Evolutionary conservation across 2,329 filamentous ascomycete species (phyloP).

Genomic region (Hypoxylon sp.): DNA sequence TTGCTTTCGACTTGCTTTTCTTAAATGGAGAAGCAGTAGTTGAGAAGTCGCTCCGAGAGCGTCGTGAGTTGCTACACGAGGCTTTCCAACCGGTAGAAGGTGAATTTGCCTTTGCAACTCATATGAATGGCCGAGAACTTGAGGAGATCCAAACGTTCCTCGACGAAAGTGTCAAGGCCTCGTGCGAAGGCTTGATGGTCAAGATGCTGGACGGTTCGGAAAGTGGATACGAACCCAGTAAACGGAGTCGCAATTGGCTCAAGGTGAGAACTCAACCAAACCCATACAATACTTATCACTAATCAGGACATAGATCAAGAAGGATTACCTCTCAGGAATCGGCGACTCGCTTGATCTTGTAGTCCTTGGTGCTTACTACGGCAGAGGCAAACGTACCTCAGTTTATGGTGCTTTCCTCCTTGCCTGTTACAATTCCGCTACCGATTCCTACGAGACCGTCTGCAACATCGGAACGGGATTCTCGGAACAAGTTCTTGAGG

Average conservation of each 20-base stretch:
- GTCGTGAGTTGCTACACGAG: conserved; percentile 77
- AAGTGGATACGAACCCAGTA: conserved; percentile 95
- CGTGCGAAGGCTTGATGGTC: conserved; percentile 98
- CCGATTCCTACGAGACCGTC: conserved; percentile 90
- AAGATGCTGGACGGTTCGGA: conserved; percentile 97
- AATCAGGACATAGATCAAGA: conserved; percentile 77
- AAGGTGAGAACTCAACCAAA: conserved; percentile 69
- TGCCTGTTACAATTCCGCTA: conserved; percentile 86
- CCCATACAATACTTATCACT: conserved; percentile 31
- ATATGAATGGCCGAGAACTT: conserved; percentile 86
- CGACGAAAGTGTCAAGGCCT: conserved; percentile 94
- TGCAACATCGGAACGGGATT: conserved; percentile 99
- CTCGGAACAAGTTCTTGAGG: conserved; percentile 91
- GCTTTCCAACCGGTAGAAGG: conserved; percentile 85
- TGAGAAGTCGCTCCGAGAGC: conserved; percentile 85
- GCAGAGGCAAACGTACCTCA: conserved; percentile 93
- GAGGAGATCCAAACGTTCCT: conserved; percentile 94
- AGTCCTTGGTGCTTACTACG: conserved; percentile 92
- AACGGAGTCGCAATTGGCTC: conserved; percentile 97
- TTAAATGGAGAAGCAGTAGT: conserved; percentile 92
- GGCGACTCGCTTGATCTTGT: conserved; percentile 97
- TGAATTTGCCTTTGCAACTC: conserved; percentile 90
- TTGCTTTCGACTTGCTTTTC: conserved; percentile 94
- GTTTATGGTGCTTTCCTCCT: conserved; percentile 96
- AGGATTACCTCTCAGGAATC: conserved; percentile 93